Evolutionary conservation across 2,329 filamentous ascomycete genomes (phyloP).

Genomic region (Paraphaeosphaeria sporulosa): DNA sequence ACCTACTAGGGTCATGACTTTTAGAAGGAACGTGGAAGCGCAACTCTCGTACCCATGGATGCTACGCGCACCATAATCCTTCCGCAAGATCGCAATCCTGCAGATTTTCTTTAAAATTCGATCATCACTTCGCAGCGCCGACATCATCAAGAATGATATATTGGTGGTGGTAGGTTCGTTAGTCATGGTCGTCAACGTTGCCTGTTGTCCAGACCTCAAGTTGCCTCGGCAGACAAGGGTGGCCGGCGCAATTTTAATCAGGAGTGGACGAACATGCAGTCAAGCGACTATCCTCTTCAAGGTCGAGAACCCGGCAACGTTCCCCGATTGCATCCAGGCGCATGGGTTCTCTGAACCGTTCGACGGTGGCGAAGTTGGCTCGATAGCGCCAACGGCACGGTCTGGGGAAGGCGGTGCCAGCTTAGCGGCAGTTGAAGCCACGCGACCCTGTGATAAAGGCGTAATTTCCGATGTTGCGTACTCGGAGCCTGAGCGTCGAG

Average conservation of each 20-base stretch:
- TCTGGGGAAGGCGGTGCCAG: conserved; percentile 1
- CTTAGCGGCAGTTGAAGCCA: not conserved
- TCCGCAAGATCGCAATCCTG: not conserved
- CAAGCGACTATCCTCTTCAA: conserved; percentile 2
- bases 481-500: not conserved
- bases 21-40: not conserved
- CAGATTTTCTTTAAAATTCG: not conserved
- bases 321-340: conserved; percentile 1
- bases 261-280: not conserved
- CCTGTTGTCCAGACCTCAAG: not conserved
- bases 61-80: conserved; percentile 5
- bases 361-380: not conserved
- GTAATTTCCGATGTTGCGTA: conserved; percentile 1
- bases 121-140: not conserved
- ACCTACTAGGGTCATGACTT: not conserved
- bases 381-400: not conserved
- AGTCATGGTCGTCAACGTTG: not conserved
- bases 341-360: not conserved
- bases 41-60: not conserved
- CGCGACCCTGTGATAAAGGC: not conserved
- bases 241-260: conserved; percentile 7
- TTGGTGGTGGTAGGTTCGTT: too few relatives aligned
- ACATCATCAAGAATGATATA: not conserved
- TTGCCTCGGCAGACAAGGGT: conserved; percentile 8
- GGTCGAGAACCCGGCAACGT: not conserved